Conservation (phyloP, 2,329 filamentous ascomycete species). For the Exophiala lecanii-corni region DNA sequence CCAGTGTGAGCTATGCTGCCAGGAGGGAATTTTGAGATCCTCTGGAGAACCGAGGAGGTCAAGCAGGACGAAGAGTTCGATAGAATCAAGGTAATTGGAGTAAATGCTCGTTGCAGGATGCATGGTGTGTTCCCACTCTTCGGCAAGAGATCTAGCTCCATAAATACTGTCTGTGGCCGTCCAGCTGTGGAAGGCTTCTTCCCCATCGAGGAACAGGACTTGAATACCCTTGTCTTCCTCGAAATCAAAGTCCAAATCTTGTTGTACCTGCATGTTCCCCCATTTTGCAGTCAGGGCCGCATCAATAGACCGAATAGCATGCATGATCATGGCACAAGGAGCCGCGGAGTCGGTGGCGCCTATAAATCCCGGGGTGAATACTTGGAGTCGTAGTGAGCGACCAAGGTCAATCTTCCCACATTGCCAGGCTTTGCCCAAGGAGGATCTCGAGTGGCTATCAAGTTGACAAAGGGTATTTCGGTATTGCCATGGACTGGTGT, state of each 20-base stretch:
- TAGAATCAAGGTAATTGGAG: constrained; percentile 68
- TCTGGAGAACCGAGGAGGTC: constrained; percentile 70
- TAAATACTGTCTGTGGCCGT: constrained; percentile 79
- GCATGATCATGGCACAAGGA: constrained; percentile 89
- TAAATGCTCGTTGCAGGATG: constrained; percentile 72
- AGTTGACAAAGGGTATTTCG: constrained; percentile 76
- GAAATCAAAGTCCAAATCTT: constrained; percentile 44
- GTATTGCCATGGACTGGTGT: constrained; percentile 70
- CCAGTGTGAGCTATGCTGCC: constrained; percentile 89
- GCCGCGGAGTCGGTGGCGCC: constrained; percentile 91
- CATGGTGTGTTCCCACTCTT: constrained; percentile 68
- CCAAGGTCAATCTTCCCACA: constrained; percentile 74
- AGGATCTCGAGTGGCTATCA: constrained; percentile 82
- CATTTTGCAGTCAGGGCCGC: constrained; percentile 76
- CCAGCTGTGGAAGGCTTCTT: constrained; percentile 86
- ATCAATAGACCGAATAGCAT: constrained; percentile 76
- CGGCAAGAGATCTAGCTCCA: constrained; percentile 75
- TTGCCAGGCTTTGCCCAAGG: constrained; percentile 73
- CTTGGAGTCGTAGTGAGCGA: constrained; percentile 92
- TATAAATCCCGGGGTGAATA: constrained; percentile 78
- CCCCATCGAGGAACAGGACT: constrained; percentile 84
- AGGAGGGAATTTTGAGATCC: constrained; percentile 70
- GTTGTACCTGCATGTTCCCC: constrained; percentile 62
- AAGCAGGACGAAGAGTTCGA: constrained; percentile 84
- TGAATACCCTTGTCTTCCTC: constrained; percentile 81